Conservation (phyloP, 2,329 filamentous ascomycete genomes). For the Penicillium sp. region DNA sequence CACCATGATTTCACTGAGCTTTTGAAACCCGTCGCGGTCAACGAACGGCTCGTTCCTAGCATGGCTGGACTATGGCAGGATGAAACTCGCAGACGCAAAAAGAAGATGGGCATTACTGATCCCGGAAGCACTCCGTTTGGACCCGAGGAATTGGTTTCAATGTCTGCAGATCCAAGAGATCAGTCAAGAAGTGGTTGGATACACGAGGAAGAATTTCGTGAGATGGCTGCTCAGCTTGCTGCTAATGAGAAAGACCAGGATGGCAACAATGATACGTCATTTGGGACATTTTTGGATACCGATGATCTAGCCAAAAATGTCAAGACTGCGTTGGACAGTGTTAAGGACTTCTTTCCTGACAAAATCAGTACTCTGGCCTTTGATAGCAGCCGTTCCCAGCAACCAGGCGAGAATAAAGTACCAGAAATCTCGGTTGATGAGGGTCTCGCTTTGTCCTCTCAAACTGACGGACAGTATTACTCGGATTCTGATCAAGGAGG, state of each 20-base stretch:
- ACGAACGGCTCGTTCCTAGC: slow-evolving; percentile 84
- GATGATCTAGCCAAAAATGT: slow-evolving; percentile 57
- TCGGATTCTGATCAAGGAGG: slow-evolving; percentile 41
- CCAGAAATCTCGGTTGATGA: slow-evolving; percentile 62
- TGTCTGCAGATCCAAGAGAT: slow-evolving; percentile 78
- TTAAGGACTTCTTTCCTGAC: slow-evolving; percentile 79
- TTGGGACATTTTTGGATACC: slow-evolving; percentile 64
- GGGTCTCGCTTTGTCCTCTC: slow-evolving; percentile 52
- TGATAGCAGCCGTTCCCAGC: slow-evolving; percentile 15
- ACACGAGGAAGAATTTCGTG: slow-evolving; percentile 79
- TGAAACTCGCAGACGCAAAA: slow-evolving; percentile 75
- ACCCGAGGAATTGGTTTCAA: slow-evolving; percentile 75
- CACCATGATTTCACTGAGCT: slow-evolving; percentile 87
- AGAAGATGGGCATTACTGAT: slow-evolving; percentile 63
- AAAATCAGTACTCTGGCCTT: slow-evolving; percentile 48
- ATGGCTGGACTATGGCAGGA: slow-evolving; percentile 94
- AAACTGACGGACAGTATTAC: slow-evolving; percentile 41
- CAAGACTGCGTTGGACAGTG: slow-evolving; percentile 76
- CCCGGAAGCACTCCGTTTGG: slow-evolving; percentile 74
- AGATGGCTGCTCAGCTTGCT: slow-evolving; percentile 63
- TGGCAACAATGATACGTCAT: slow-evolving; percentile 49
- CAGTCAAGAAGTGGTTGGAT: slow-evolving; percentile 80
- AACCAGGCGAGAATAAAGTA: slow-evolving; percentile 8
- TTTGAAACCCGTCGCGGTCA: slow-evolving; percentile 58
- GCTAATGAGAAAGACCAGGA: slow-evolving; percentile 59